These are phyloP conservation scores for Macadamia tetraphylla DNA, from an alignment of 164 flowering plant genomes.

Conservation along the genomic window DNA sequence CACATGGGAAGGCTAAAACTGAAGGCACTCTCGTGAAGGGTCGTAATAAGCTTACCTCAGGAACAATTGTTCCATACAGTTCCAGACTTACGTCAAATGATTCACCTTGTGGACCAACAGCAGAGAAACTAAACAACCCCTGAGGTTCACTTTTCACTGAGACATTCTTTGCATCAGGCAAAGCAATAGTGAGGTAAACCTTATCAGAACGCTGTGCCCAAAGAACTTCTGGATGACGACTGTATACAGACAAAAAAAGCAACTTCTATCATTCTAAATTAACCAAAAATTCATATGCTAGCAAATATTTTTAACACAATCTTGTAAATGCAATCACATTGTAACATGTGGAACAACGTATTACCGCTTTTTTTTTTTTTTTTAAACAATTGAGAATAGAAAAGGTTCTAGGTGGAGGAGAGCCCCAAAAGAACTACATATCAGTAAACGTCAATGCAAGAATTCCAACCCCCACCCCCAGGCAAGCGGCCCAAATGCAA, in stretches of 20 bases:
- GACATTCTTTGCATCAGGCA: conserved; percentile 81
- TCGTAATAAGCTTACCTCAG: conserved; percentile 42
- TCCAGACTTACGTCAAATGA: conserved; percentile 46
- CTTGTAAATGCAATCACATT: too few species aligned
- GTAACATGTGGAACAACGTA: too few species aligned
- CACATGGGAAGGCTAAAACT: background rate
- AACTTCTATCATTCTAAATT: background rate
- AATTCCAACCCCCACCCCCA: too few species aligned
- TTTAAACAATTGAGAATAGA: too few species aligned
- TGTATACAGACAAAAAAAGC: conserved; percentile 18
- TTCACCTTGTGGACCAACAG: conserved; percentile 48
- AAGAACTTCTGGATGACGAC: conserved; percentile 80
- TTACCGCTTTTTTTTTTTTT: too few species aligned
- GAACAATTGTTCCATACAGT: conserved; percentile 47
- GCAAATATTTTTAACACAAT: too few species aligned
- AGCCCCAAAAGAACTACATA: too few species aligned
- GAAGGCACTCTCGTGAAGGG: conserved; percentile 3
- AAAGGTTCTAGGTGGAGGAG: too few species aligned
- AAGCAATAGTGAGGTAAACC: conserved; percentile 69
- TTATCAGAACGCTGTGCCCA: conserved; percentile 97
- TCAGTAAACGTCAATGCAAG: too few species aligned
- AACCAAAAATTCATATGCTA: too few species aligned
- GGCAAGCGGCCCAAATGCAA: too few species aligned
- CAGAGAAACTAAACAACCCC: conserved; percentile 75
- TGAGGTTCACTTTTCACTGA: conserved; percentile 65